Evolutionary conservation across 2,329 filamentous ascomycete species (phyloP), one percentile per base, ranked within the genome.

Genomic region (Setomelanomma holmii): DNA sequence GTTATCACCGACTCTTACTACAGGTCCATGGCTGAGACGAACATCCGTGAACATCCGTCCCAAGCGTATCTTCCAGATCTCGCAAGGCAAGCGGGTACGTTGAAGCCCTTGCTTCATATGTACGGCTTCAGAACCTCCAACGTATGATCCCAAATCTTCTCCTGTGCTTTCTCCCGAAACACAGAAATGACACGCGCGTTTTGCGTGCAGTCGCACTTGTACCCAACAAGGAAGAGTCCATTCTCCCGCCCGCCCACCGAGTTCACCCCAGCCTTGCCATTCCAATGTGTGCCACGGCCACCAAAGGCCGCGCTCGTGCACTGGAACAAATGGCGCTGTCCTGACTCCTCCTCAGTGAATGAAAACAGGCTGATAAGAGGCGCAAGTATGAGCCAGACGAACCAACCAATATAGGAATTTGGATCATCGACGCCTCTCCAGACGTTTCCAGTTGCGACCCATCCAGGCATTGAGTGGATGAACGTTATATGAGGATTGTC

Each of bases 381-480:
- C n/a, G 38, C 42, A 14, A 50, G 33, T 7, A 47, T 14, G 3
- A 40, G n/a, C 42, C 46, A 40, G 4, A 55, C 20, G 14, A 35
- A 17, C 42, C 46, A 55, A 6, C 30, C 39, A 21, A 43, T 27
- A 22, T 50, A 34, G 1, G 24, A 38, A 17, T 40, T 40, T 33
- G 42, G 27, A 24, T 46, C 61, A 54, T 42, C 14, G 10, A 42
- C 22, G 4, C 40, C 40, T 17, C 40, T 21, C 23, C 24, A 42
- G 5, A 42, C 22, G n/a, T 75, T 75, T 4, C 73, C 73, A 7
- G 75, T 77, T 43, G 64, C 68, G 40, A 77, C 74, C 48, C 47
- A 63, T 0, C 74, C 75, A 1, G 76, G 75, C 49, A 59, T 69
- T 2, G 68, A 66, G 56, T 78, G 74, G 21, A 77, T 64, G 53